These are phyloP conservation scores for Penicillium atrosanguineum DNA, from an alignment of 495 filamentous ascomycete genomes.

Conservation along the genomic window DNA sequence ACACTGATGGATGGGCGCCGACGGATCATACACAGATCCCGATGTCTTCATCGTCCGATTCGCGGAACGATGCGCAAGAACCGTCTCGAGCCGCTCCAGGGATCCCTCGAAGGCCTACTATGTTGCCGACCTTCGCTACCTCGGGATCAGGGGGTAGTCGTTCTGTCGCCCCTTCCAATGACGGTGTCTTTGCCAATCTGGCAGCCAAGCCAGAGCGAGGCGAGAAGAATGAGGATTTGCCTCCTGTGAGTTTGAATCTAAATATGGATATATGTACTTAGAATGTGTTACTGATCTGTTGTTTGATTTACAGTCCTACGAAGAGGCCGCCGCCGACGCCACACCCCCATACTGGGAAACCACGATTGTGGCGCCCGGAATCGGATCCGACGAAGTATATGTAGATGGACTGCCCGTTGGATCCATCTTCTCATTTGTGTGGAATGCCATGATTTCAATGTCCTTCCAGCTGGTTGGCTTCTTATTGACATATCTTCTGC, in stretches of 20 bases:
- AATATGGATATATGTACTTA: not conserved
- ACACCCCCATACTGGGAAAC: slow-evolving; percentile 99
- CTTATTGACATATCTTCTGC: slow-evolving; percentile 94
- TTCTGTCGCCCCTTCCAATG: slow-evolving; percentile 61
- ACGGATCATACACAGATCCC: slow-evolving; percentile 26
- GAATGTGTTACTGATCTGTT: slow-evolving; percentile 15
- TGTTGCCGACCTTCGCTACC: slow-evolving; percentile 49
- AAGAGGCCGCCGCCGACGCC: slow-evolving; percentile 95
- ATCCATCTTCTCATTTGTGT: slow-evolving; percentile 91
- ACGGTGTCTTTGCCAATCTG: slow-evolving; percentile 96
- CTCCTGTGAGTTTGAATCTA: slow-evolving; percentile 70
- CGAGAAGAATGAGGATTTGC: slow-evolving; percentile 78
- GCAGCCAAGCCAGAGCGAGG: slow-evolving; percentile 85
- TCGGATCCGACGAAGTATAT: slow-evolving; percentile 86
- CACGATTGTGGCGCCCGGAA: slow-evolving; percentile 89
- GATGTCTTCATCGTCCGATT: slow-evolving; percentile 41
- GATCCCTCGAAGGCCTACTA: slow-evolving; percentile 48
- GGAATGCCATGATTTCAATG: slow-evolving; percentile 98
- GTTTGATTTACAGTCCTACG: slow-evolving; percentile 69
- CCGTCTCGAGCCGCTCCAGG: slow-evolving; percentile 20
- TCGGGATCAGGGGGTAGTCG: slow-evolving; percentile 37
- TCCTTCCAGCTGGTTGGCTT: slow-evolving; percentile 98
- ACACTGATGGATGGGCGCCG: slow-evolving; percentile 42
- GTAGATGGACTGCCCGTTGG: slow-evolving; percentile 95
- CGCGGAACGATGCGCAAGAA: slow-evolving; percentile 22